Percentiles rank a stretch among this genome's conserved stretches.
Evolutionary conservation across 257 asterid genomes (phyloP).

Genomic region (Prunella vulgaris): DNA sequence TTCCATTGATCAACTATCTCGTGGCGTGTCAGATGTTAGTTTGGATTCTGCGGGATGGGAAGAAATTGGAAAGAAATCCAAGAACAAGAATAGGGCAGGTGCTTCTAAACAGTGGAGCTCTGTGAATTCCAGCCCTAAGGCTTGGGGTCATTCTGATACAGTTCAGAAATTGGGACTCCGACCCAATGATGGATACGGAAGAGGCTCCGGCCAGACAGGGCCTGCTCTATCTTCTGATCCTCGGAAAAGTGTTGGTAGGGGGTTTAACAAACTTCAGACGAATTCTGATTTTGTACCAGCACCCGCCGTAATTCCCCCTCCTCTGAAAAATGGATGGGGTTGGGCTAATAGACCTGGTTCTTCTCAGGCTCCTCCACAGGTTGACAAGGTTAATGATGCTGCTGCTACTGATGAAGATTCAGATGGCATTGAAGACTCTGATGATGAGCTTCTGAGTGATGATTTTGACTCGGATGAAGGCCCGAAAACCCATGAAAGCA

Average conservation of each 20-base stretch:
- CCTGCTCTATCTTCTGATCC: slow-evolving; percentile 32
- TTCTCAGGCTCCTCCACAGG: slow-evolving; percentile 15
- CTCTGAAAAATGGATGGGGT: slow-evolving; percentile 45
- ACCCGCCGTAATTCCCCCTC: slow-evolving; percentile 41
- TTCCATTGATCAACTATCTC: background rate
- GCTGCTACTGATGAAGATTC: slow-evolving; percentile 18
- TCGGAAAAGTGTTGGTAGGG: slow-evolving; percentile 39
- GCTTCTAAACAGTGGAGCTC: slow-evolving; percentile 35
- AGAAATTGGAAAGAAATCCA: slow-evolving; percentile 47
- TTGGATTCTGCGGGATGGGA: slow-evolving; percentile 59
- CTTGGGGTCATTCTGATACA: slow-evolving; percentile 53
- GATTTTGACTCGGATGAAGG: slow-evolving; percentile 49
- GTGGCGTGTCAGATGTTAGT: background rate
- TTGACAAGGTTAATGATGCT: slow-evolving; percentile 17
- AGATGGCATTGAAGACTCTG: slow-evolving; percentile 29
- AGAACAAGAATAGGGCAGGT: slow-evolving; percentile 36
- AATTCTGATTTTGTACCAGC: slow-evolving; percentile 19
- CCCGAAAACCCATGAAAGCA: slow-evolving; percentile 43
- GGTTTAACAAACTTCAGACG: slow-evolving; percentile 34
- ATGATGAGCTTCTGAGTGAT: no score
- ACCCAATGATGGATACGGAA: slow-evolving; percentile 40
- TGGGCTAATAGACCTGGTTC: slow-evolving; percentile 39
- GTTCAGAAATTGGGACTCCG: slow-evolving; percentile 40
- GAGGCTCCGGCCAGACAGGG: slow-evolving; percentile 49
- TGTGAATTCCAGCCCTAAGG: slow-evolving; percentile 40